These are phyloP conservation scores for Gossypium thurberi DNA, from an alignment of 345 rosid genomes.

Conservation along the genomic window DNA sequence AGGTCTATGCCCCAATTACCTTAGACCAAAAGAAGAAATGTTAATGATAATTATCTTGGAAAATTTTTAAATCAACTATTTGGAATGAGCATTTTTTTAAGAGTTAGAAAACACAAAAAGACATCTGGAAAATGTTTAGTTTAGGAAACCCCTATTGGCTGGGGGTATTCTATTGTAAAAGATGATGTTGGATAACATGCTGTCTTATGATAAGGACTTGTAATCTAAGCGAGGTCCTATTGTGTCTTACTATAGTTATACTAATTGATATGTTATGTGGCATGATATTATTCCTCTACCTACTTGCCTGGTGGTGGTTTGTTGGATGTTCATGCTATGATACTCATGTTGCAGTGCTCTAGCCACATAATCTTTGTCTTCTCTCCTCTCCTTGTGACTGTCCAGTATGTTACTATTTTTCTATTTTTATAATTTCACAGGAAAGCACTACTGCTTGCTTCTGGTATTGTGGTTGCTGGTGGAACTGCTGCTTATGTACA, in stretches of 20 bases:
- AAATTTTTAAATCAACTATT: background rate
- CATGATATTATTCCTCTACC: background rate
- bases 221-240: background rate
- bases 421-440: constrained; percentile 30
- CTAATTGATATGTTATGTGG: background rate
- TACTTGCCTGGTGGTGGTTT: background rate
- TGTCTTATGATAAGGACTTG: background rate
- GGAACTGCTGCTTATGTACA: constrained; percentile 75
- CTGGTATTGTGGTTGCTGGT: constrained; percentile 77
- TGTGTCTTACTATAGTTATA: background rate
- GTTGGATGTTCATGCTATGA: background rate
- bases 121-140: background rate
- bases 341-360: background rate
- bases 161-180: background rate
- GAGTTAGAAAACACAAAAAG: background rate
- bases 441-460: constrained; percentile 71
- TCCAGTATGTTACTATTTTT: background rate
- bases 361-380: background rate
- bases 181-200: constrained; percentile 6
- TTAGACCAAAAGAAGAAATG: background rate
- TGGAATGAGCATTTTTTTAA: background rate
- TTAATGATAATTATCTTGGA: background rate
- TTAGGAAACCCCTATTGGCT: background rate
- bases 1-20: background rate
- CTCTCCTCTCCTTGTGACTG: background rate